Conservation (phyloP, 2,329 filamentous ascomycete species). For the Sclerotinia glacialis region DNA sequence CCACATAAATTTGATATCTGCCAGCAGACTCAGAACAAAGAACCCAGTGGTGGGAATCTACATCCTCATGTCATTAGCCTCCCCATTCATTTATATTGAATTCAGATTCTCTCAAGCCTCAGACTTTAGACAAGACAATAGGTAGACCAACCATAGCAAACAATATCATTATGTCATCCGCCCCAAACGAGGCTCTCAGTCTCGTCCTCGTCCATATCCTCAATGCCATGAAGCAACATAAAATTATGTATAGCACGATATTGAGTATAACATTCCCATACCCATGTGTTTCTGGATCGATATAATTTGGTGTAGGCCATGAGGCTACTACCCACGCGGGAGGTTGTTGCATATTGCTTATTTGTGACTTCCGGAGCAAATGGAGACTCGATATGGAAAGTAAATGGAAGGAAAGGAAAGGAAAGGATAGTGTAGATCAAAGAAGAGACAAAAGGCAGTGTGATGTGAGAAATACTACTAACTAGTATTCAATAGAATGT, state of each 20-base stretch:
- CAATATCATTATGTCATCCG: constrained; percentile 48
- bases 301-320: constrained; percentile 46
- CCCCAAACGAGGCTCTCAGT: constrained; percentile 46
- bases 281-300: constrained; percentile 46
- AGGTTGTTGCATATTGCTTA: constrained; percentile 30
- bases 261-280: constrained; percentile 45
- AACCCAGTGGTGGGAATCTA: constrained; percentile 42
- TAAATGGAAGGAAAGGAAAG: constrained; percentile 1
- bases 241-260: constrained; percentile 42
- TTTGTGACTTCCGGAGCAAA: not conserved
- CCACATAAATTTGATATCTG: constrained; percentile 41
- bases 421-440: not conserved
- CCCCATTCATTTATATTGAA: not conserved
- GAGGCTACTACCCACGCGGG: constrained; percentile 25
- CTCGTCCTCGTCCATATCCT: constrained; percentile 48
- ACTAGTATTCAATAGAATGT: not conserved
- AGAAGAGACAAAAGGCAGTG: not conserved
- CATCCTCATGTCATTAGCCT: not conserved
- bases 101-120: not conserved
- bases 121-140: not conserved
- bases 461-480: not conserved
- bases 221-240: constrained; percentile 44
- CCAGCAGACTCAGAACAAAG: constrained; percentile 41
- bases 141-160: constrained; percentile 41
- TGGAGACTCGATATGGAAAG: not conserved